A percentile compares a stretch with the other conserved stretches of the same genome.
Conservation (phyloP, 306 rosid species). For the Cucurbita argyrosperma region DNA sequence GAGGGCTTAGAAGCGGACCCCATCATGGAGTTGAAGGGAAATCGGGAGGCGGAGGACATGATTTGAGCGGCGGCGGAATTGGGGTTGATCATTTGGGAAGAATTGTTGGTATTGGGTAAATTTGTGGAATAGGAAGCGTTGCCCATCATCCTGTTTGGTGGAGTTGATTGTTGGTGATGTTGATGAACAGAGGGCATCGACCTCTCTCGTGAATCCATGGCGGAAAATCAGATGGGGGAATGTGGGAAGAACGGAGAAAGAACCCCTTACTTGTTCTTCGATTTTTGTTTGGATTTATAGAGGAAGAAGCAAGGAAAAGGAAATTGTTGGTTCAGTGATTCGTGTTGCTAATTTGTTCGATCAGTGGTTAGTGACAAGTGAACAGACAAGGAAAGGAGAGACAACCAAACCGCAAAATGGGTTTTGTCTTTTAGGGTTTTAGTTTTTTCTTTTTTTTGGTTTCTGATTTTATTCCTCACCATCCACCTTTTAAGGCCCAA, state of each 20-base stretch:
- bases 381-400: neutral
- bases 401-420: neutral
- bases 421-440: constrained; percentile 3
- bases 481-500: too few relatives aligned
- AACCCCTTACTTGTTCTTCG: neutral
- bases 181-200: constrained; percentile 9
- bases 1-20: constrained; percentile 21
- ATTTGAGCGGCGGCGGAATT: constrained; percentile 34
- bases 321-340: neutral
- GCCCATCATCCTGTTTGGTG: constrained; percentile 36
- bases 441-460: neutral
- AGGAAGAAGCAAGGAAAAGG: neutral
- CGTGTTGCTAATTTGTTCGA: neutral
- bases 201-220: constrained; percentile 68
- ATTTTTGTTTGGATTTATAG: neutral
- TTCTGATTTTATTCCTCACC: neutral
- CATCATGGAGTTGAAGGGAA: constrained; percentile 39
- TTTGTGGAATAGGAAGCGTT: constrained; percentile 32
- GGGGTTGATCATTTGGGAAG: constrained; percentile 36
- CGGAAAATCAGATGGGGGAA: neutral
- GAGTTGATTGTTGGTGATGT: constrained; percentile 6
- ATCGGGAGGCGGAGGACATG: constrained; percentile 36
- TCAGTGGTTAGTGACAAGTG: neutral
- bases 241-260: neutral
- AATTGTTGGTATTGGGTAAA: constrained; percentile 14